A percentile compares a stretch with the other conserved stretches of the same genome.
Conservation (phyloP, 2,329 filamentous ascomycete species). For the Purpureocillium lavendulum region DNA sequence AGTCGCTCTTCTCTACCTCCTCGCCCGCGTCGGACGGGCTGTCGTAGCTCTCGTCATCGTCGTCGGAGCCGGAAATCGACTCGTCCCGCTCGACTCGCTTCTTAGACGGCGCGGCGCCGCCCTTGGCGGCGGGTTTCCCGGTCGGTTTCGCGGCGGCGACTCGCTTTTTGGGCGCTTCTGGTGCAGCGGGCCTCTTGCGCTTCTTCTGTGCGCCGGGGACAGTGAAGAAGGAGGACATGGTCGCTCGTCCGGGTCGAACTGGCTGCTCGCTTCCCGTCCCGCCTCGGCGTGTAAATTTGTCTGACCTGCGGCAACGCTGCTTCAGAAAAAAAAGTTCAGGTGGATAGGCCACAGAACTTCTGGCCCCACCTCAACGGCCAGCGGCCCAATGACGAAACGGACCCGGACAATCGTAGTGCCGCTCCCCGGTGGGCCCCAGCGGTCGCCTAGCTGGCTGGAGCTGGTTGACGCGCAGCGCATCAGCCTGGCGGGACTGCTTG, state of each 20-base stretch:
- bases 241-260: constrained; percentile 13
- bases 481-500: constrained; percentile 20
- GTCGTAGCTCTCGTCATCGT: constrained; percentile 46
- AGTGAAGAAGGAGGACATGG: constrained; percentile 95
- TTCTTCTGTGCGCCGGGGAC: constrained; percentile 81
- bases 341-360: constrained; percentile 16
- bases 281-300: constrained; percentile 5
- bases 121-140: constrained; percentile 32
- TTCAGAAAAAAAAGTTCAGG: constrained; percentile 32
- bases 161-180: constrained; percentile 52
- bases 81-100: constrained; percentile 50
- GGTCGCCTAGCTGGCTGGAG: constrained; percentile 10
- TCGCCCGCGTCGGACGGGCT: constrained; percentile 34
- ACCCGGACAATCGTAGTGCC: constrained; percentile 21
- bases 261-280: constrained; percentile 8
- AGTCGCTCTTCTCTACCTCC: constrained; percentile 36
- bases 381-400: constrained; percentile 15
- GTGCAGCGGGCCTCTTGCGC: constrained; percentile 61
- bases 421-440: constrained; percentile 2
- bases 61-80: constrained; percentile 79
- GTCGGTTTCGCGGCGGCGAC: constrained; percentile 37
- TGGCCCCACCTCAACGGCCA: background rate
- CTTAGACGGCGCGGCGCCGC: constrained; percentile 28
- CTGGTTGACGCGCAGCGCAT: constrained; percentile 26
- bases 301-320: constrained; percentile 2